Conservation (phyloP, 257 asterid species). For the Nicotiana noctiflora region DNA sequence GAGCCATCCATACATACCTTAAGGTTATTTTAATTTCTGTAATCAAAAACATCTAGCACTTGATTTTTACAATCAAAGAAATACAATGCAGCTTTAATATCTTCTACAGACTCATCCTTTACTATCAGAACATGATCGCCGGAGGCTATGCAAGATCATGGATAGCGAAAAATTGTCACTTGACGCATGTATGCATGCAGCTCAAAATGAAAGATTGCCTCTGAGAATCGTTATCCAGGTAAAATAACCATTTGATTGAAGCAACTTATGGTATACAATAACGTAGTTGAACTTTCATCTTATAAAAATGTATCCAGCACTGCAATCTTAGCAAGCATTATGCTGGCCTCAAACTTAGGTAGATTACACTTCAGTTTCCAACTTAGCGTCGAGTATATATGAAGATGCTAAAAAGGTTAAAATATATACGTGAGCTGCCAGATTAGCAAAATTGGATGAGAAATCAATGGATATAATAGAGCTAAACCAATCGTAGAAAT, state of each 20-base stretch:
- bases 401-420: too few species aligned
- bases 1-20: slow-evolving; percentile 79
- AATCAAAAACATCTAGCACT: background rate
- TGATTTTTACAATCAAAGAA: background rate
- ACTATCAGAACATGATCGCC: slow-evolving; percentile 65
- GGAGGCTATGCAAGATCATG: slow-evolving; percentile 73
- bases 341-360: background rate
- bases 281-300: background rate
- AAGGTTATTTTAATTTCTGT: slow-evolving; percentile 36
- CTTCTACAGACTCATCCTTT: slow-evolving; percentile 55
- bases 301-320: background rate
- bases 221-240: slow-evolving; percentile 80
- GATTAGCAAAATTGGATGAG: background rate
- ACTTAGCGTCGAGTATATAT: background rate
- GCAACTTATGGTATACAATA: background rate
- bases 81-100: background rate
- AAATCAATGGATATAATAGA: background rate
- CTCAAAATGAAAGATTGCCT: slow-evolving; percentile 88
- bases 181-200: slow-evolving; percentile 84
- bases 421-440: too few species aligned
- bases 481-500: background rate
- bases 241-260: background rate
- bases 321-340: background rate
- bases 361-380: background rate
- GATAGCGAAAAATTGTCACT: slow-evolving; percentile 69